phyloP scores from a whole-genome alignment of 768 basidiomycete species.

The Chlorophyllum brunneum region DNA sequence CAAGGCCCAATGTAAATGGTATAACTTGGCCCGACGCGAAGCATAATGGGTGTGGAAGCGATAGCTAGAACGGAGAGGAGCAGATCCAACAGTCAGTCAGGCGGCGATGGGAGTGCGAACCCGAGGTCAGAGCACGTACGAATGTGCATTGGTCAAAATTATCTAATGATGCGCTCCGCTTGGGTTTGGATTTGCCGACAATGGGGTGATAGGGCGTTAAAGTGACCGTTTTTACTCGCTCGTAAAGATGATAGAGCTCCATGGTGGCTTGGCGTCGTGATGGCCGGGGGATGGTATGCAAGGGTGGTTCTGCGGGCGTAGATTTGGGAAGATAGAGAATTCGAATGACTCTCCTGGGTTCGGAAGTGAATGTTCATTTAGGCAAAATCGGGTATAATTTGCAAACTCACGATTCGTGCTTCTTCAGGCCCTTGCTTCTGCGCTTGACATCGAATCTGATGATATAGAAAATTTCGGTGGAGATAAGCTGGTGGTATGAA shows the following conservation, averaged over 20 bases:
- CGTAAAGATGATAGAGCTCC: constrained; percentile 18
- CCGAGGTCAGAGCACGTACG: constrained; percentile 21
- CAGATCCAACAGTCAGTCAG: not conserved
- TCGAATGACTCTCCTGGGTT: constrained; percentile 26
- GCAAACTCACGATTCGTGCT: constrained; percentile 34
- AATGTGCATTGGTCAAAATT: constrained; percentile 20
- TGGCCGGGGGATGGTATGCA: constrained; percentile 27
- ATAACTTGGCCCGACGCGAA: constrained; percentile 38
- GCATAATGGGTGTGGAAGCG: constrained; percentile 29
- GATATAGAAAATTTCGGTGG: constrained; percentile 31
- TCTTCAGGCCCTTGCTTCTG: constrained; percentile 31
- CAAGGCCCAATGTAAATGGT: constrained; percentile 33
- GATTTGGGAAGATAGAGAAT: constrained; percentile 43
- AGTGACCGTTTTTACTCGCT: constrained; percentile 27
- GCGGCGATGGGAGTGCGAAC: not conserved
- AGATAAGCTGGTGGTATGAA: constrained; percentile 23
- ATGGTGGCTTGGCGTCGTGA: constrained; percentile 17
- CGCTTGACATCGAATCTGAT: constrained; percentile 35
- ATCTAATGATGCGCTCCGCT: constrained; percentile 11
- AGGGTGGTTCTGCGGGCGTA: constrained; percentile 29
- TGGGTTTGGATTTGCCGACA: constrained; percentile 10
- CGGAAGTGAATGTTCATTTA: not conserved
- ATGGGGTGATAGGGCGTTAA: constrained; percentile 21
- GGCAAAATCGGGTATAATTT: not conserved
- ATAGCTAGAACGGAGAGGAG: constrained; percentile 24